These are phyloP conservation scores for Quambalaria eucalypti DNA, from an alignment of 1,284 basidiomycete genomes.

Conservation along the genomic window DNA sequence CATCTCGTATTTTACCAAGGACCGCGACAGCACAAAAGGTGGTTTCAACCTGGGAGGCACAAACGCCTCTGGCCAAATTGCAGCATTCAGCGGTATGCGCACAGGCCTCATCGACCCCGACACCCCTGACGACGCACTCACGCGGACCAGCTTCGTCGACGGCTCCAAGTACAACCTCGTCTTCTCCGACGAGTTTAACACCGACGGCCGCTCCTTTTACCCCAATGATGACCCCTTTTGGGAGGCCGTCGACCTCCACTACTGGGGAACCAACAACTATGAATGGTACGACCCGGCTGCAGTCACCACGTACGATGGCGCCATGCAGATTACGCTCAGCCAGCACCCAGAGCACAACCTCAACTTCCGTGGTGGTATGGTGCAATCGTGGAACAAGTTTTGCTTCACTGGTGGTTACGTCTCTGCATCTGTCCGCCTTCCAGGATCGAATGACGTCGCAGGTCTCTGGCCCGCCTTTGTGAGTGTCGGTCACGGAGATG, in stretches of 20 bases:
- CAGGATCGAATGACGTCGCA: conserved; percentile 59
- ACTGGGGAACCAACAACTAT: conserved; percentile 54
- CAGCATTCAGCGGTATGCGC: conserved; percentile 12
- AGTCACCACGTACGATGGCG: conserved; percentile 67
- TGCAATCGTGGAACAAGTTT: conserved; percentile 70
- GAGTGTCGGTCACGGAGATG: too few relatives aligned
- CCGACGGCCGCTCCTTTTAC: conserved; percentile 52
- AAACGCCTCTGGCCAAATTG: conserved; percentile 34
- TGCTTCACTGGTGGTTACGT: conserved; percentile 90
- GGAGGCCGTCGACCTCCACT: conserved; percentile 63
- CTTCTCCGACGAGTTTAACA: conserved; percentile 47
- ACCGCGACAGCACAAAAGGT: conserved; percentile 14
- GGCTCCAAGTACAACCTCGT: conserved; percentile 37
- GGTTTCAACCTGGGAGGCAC: conserved; percentile 34
- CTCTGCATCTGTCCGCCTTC: conserved; percentile 66
- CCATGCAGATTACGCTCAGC: conserved; percentile 62
- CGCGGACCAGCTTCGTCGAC: conserved; percentile 51
- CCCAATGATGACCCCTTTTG: conserved; percentile 58
- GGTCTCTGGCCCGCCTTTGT: conserved; percentile 58
- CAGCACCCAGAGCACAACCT: conserved; percentile 56
- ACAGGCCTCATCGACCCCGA: conserved; percentile 43
- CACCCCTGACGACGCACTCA: conserved; percentile 37
- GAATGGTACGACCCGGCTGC: conserved; percentile 65
- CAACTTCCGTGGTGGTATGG: conserved; percentile 55
- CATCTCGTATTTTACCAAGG: conserved; percentile 45